Percentiles rank a stretch among this genome's conserved stretches.
These are phyloP conservation scores for Waltiozyma sp. DNA, from an alignment of 1,139 yeast genomes.

Conservation along the genomic window DNA sequence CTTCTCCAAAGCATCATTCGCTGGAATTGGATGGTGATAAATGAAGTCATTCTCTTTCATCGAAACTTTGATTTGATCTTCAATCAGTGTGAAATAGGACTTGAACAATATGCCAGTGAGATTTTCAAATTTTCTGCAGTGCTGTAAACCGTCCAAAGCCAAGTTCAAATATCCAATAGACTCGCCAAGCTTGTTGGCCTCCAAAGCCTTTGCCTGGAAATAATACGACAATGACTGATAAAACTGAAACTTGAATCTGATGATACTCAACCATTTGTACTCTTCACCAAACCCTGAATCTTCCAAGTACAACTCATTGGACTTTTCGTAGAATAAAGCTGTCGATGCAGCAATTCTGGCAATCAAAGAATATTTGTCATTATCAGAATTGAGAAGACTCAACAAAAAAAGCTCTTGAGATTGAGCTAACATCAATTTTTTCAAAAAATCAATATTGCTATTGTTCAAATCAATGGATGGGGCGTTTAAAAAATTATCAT, in stretches of 20 bases:
- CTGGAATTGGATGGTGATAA: conserved; percentile 69
- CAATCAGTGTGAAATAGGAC: conserved; percentile 17
- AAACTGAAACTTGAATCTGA: conserved; percentile 32
- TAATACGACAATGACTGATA: conserved; percentile 36
- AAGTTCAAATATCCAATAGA: conserved; percentile 59
- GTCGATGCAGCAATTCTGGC: conserved; percentile 64
- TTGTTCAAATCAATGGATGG: conserved; percentile 74
- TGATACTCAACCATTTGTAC: conserved; percentile 29
- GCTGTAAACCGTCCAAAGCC: conserved; percentile 27
- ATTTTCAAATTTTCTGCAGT: conserved; percentile 17
- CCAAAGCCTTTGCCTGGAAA: conserved; percentile 28
- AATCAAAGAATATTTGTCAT: conserved; percentile 49
- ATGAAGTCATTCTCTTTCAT: conserved; percentile 84
- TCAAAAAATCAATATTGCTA: conserved; percentile 55
- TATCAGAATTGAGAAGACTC: conserved; percentile 40
- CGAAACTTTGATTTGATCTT: conserved; percentile 26
- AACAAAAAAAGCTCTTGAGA: conserved; percentile 77
- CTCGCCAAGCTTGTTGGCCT: conserved; percentile 52
- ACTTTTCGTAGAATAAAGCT: conserved; percentile 38
- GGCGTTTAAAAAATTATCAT: conserved; percentile 81
- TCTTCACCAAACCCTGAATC: conserved; percentile 32
- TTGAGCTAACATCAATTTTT: conserved; percentile 67
- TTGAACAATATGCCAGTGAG: conserved; percentile 22
- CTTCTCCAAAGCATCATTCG: conserved; percentile 35
- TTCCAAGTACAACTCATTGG: conserved; percentile 33